These are phyloP conservation scores for Maudiozyma serrabonitensis DNA, from an alignment of 805 yeast genomes.

Conservation along the genomic window DNA sequence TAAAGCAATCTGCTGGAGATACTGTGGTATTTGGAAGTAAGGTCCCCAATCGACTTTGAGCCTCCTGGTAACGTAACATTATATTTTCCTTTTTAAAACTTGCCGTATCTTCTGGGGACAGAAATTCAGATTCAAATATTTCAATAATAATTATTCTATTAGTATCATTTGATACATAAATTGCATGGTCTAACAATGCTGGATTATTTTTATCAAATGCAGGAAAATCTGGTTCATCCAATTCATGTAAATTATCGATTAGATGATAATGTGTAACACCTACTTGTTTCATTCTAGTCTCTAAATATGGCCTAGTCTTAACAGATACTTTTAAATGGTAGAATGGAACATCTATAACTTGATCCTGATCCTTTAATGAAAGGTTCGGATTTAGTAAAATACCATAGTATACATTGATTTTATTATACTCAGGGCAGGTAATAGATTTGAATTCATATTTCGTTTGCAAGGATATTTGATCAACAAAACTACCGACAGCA, in stretches of 20 bases:
- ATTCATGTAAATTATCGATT: constrained; percentile 23
- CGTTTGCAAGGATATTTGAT: constrained; percentile 24
- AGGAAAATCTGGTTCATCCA: constrained; percentile 24
- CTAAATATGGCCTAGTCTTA: constrained; percentile 23
- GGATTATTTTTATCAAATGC: constrained; percentile 24
- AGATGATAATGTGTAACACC: constrained; percentile 29
- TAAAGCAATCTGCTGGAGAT: constrained; percentile 46
- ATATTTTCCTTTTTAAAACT: constrained; percentile 44
- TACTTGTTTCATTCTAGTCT: constrained; percentile 20
- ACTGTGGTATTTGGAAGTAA: constrained; percentile 33
- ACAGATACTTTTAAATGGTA: constrained; percentile 31
- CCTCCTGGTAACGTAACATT: constrained; percentile 38
- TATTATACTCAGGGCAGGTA: constrained; percentile 21
- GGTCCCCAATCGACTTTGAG: constrained; percentile 21
- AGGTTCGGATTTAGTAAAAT: constrained; percentile 13
- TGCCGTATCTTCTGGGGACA: constrained; percentile 33
- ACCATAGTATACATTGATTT: constrained; percentile 27
- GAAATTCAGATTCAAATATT: constrained; percentile 43
- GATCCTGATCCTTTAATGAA: constrained; percentile 4
- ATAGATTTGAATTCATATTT: constrained; percentile 21
- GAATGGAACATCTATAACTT: constrained; percentile 14
- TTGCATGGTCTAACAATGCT: constrained; percentile 36
- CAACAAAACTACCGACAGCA: constrained; percentile 21
- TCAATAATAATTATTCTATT: constrained; percentile 44
- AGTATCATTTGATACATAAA: constrained; percentile 37